Evolutionary conservation across 176 grass and related monocot genomes (phyloP).

Genomic region (Raddia distichophylla): DNA sequence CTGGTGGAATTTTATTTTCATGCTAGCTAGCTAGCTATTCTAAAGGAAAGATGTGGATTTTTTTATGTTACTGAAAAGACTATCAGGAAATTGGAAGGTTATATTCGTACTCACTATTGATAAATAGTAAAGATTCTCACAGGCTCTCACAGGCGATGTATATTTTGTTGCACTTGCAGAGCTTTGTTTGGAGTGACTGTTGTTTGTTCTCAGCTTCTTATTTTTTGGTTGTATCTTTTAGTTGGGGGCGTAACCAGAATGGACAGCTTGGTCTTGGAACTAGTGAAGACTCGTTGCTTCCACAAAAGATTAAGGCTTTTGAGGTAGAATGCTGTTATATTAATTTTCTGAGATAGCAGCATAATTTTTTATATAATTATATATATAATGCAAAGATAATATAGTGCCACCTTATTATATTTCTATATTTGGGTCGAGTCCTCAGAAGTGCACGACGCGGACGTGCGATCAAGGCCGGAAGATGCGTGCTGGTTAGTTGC

Average conservation of each 20-base stretch:
- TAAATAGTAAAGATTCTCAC: background rate
- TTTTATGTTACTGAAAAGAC: background rate
- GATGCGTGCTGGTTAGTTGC: too few species aligned
- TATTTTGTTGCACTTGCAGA: constrained; percentile 23
- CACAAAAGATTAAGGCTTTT: constrained; percentile 96
- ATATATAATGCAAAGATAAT: background rate
- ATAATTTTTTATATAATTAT: background rate
- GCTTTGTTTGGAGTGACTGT: background rate
- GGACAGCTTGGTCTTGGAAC: constrained; percentile 98
- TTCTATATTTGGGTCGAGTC: background rate
- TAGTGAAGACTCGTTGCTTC: constrained; percentile 86
- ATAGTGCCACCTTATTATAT: background rate
- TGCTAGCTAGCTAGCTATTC: background rate
- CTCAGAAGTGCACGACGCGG: too few species aligned
- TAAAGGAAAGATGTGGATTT: background rate
- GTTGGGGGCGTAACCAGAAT: constrained; percentile 98
- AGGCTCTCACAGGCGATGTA: background rate
- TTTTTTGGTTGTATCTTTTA: constrained; percentile 26
- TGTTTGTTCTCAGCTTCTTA: constrained; percentile 32
- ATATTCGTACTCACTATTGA: background rate
- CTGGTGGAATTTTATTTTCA: background rate
- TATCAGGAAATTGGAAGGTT: background rate
- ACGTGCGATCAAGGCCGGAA: too few species aligned
- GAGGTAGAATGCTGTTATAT: constrained; percentile 54
- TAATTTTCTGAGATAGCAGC: background rate